Evolutionary conservation across 805 yeast genomes (phyloP).

Genomic region (Wickerhamomyces rabaulensis): DNA sequence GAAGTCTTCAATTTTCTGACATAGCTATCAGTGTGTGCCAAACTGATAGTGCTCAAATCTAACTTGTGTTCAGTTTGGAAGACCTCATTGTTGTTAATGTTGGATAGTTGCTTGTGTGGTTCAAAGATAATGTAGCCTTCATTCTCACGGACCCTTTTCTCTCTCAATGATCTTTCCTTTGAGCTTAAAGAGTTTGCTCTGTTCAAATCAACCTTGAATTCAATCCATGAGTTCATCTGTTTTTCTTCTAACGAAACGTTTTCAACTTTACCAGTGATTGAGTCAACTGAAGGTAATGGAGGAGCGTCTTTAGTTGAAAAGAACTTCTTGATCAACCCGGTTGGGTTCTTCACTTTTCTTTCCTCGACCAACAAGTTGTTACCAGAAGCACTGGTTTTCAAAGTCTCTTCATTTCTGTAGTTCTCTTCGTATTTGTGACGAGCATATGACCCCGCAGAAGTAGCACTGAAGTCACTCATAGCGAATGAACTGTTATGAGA

Average conservation of each 20-base stretch:
- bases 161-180: constrained; percentile 65
- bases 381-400: constrained; percentile 22
- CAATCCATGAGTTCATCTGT: constrained; percentile 44
- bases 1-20: constrained; percentile 30
- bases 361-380: constrained; percentile 23
- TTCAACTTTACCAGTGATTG: constrained; percentile 14
- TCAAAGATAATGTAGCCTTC: constrained; percentile 59
- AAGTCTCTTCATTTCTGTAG: constrained; percentile 4
- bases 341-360: constrained; percentile 17
- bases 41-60: constrained; percentile 26
- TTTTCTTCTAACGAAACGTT: constrained; percentile 30
- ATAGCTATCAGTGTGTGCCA: constrained; percentile 39
- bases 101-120: constrained; percentile 46
- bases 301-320: constrained; percentile 25
- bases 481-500: constrained; percentile 37
- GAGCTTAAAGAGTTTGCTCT: constrained; percentile 67
- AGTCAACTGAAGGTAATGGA: constrained; percentile 21
- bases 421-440: constrained; percentile 57
- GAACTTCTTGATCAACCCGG: constrained; percentile 28
- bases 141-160: constrained; percentile 54
- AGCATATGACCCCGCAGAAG: constrained; percentile 81
- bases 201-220: constrained; percentile 54
- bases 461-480: constrained; percentile 71
- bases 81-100: constrained; percentile 44
- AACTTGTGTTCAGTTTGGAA: constrained; percentile 25